Percentiles rank a stretch among this genome's conserved stretches.
Evolutionary conservation across 2,329 filamentous ascomycete genomes (phyloP).

Genomic region (Cercospora sp.): DNA sequence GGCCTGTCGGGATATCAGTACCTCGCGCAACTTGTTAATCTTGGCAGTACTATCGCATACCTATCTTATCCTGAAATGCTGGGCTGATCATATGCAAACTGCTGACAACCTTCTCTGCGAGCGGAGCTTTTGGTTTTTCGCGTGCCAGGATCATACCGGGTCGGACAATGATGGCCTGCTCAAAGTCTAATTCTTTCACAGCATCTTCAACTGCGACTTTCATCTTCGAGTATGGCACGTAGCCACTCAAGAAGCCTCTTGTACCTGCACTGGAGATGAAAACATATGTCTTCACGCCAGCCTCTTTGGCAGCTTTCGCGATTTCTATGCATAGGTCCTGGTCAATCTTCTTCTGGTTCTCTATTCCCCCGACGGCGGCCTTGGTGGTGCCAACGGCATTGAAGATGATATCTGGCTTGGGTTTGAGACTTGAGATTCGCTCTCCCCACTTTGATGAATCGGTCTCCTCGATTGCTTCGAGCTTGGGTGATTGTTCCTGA

Average conservation of each 20-base stretch:
- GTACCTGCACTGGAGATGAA: conserved; percentile 41
- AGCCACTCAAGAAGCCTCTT: conserved; percentile 33
- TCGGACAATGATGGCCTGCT: conserved; percentile 40
- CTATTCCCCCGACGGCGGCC: conserved; percentile 38
- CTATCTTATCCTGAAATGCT: conserved; percentile 21
- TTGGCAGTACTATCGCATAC: conserved; percentile 1
- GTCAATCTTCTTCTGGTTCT: conserved; percentile 43
- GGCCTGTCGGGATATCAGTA: conserved; percentile 14
- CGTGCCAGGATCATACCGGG: conserved; percentile 41
- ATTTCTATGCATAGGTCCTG: conserved; percentile 42
- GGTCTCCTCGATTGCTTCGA: conserved; percentile 21
- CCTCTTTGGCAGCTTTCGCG: conserved; percentile 40
- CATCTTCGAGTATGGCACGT: conserved; percentile 43
- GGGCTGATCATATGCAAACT: conserved; percentile 22
- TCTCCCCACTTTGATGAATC: conserved; percentile 23
- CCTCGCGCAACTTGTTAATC: not conserved
- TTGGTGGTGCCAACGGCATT: conserved; percentile 40
- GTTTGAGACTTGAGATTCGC: conserved; percentile 15
- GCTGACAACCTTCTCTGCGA: conserved; percentile 28
- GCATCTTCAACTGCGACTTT: conserved; percentile 42
- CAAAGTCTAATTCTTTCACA: conserved; percentile 40
- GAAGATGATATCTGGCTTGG: conserved; percentile 23
- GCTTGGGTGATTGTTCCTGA: conserved; percentile 15
- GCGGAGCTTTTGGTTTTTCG: conserved; percentile 23
- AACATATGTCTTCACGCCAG: conserved; percentile 41